These are phyloP conservation scores for Trichoderma asperelloides DNA, from an alignment of 495 filamentous ascomycete genomes.

Conservation along the genomic window DNA sequence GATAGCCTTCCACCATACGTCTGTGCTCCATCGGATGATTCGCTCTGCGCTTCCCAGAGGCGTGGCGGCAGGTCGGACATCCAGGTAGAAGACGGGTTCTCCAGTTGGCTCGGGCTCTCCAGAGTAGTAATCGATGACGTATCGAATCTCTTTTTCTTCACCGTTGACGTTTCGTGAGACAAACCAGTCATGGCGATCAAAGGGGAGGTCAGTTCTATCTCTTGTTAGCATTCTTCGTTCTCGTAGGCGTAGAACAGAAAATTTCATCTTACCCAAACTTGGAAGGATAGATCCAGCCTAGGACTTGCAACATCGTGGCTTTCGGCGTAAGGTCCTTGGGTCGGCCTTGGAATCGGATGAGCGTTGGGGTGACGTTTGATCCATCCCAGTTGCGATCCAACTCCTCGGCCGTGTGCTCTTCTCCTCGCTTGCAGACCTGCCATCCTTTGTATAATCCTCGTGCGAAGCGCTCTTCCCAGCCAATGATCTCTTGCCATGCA, in stretches of 20 bases:
- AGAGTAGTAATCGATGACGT: constrained; percentile 97
- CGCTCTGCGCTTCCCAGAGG: constrained; percentile 76
- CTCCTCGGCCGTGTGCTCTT: constrained; percentile 37
- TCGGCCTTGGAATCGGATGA: constrained; percentile 79
- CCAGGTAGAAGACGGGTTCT: constrained; percentile 92
- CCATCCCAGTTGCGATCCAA: constrained; percentile 29
- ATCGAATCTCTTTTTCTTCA: constrained; percentile 65
- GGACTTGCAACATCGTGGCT: constrained; percentile 64
- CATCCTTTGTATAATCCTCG: constrained; percentile 62
- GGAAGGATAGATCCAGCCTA: constrained; percentile 70
- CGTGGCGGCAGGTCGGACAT: constrained; percentile 92
- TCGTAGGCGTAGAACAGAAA: neutral
- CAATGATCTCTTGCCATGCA: constrained; percentile 87
- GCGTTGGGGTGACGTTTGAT: constrained; percentile 46
- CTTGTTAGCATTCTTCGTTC: constrained; percentile 7
- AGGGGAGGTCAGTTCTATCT: constrained; percentile 68
- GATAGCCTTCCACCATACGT: constrained; percentile 86
- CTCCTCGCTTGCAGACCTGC: constrained; percentile 64
- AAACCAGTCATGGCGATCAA: constrained; percentile 97
- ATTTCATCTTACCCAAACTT: constrained; percentile 53
- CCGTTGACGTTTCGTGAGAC: constrained; percentile 60
- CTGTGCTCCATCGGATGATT: constrained; percentile 79
- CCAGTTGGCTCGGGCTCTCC: constrained; percentile 79
- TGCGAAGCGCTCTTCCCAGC: constrained; percentile 81
- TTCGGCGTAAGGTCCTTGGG: constrained; percentile 88